Evolutionary conservation across 768 basidiomycete genomes (phyloP), one percentile per base, ranked within the genome.

Genomic region (Cyclocybe aegerita): DNA sequence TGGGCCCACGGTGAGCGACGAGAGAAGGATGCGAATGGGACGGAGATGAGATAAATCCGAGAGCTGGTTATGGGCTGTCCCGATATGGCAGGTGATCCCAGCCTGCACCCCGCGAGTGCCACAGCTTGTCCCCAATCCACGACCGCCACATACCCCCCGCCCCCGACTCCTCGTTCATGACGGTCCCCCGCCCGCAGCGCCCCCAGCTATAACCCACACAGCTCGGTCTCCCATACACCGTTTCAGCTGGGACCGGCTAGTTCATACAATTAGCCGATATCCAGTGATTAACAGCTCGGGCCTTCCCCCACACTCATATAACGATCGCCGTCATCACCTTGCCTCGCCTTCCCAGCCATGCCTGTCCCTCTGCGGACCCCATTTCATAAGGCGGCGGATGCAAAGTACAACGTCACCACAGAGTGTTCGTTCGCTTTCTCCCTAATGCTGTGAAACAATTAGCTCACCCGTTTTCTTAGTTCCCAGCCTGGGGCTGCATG

Each of bases 401-500:
- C 77, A 49, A 79, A 76, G 56, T 80, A 78, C 61, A 81, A 82
- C 58, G 80, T 82, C 48, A 78, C 78, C 17, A 80, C 80, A 17
- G 80, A 82, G 47, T 82, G 80, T 79, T 58, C 53, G 78, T 67
- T 45, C 51, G 32, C 16, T 41, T 33, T 49, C 10, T 34, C 35
- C 48, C 51, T 16, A 46, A 31, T 47, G 17, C 10, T 23, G 43
- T 32, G 31, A 40, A 32, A 35, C 31, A 45, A 35, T 37, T 23
- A 34, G 8, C 51, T 52, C 51, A 60, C 42, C 53, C 39, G 49
- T 46, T 46, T 46, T 31, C 15, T 55, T 38, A 92, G 90, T 89
- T 59, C 85, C 88, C 32, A 84, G 82, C 58, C 83, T 89, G 35
- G 88, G 87, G 37, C 70, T 91, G 1, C 89, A 91, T 61, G 80